Percentiles rank a stretch among this genome's conserved stretches.
Conservation (phyloP, 2,329 filamentous ascomycete species). For the Fusarium continuum region DNA sequence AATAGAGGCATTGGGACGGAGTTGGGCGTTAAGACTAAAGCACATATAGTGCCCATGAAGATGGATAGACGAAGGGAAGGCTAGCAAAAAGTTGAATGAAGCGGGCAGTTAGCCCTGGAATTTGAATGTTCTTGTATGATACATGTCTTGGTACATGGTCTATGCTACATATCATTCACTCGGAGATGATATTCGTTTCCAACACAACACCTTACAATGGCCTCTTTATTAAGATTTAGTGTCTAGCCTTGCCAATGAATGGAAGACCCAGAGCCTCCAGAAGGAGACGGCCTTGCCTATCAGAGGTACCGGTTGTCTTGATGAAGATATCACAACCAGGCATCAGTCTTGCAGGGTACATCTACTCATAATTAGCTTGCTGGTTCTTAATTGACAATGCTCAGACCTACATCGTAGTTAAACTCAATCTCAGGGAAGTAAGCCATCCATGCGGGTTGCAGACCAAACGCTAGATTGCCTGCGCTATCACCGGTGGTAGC, state of each 20-base stretch:
- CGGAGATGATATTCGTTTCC: constrained; percentile 26
- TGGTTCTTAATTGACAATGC: background rate
- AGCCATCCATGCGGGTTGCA: constrained; percentile 77
- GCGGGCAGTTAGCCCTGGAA: constrained; percentile 27
- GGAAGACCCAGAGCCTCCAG: constrained; percentile 63
- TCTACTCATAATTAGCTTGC: constrained; percentile 49
- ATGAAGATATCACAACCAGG: constrained; percentile 85
- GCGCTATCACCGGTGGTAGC: constrained; percentile 80
- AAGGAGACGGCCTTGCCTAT: constrained; percentile 84
- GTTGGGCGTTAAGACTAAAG: constrained; percentile 45
- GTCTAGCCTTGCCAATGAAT: constrained; percentile 77
- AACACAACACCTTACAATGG: constrained; percentile 7
- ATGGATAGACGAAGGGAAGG: constrained; percentile 5
- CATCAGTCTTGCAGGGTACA: constrained; percentile 75
- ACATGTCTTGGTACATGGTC: constrained; percentile 50
- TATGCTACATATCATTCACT: constrained; percentile 43
- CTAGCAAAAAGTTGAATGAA: constrained; percentile 21
- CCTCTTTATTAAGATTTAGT: constrained; percentile 40
- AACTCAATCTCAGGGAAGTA: constrained; percentile 94
- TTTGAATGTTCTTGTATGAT: constrained; percentile 44
- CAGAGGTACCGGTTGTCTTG: constrained; percentile 84
- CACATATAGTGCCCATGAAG: constrained; percentile 3
- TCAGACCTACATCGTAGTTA: constrained; percentile 84
- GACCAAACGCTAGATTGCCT: constrained; percentile 87
- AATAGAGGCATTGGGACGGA: constrained; percentile 49